These are phyloP conservation scores for Leishmania turanica DNA, from an alignment of 208 protist species.

Conservation along the genomic window DNA sequence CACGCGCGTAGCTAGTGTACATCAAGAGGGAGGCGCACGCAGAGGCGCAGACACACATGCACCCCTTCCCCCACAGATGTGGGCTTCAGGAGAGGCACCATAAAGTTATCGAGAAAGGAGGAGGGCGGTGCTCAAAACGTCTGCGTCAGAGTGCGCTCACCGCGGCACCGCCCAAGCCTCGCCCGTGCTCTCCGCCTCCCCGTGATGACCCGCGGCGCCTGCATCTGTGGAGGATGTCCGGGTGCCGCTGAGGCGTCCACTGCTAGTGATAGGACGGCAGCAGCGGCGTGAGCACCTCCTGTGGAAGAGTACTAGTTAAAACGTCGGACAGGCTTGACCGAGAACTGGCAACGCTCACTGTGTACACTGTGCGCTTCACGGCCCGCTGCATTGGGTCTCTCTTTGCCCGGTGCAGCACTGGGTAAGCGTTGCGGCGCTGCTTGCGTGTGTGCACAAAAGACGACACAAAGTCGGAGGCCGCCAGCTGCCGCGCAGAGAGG, in stretches of 20 bases:
- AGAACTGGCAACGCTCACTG: neutral
- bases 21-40: neutral
- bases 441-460: neutral
- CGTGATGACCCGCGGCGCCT: too few species aligned
- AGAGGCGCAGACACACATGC: neutral
- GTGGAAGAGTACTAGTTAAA: neutral
- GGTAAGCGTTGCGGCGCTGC: neutral
- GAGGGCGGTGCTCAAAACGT: neutral
- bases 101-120: neutral
- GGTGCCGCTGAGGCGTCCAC: neutral
- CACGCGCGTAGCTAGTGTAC: neutral
- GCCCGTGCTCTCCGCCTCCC: neutral
- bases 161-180: neutral
- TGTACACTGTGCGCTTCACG: constrained; percentile 36
- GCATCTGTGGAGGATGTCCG: neutral
- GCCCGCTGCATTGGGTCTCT: constrained; percentile 22
- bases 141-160: neutral
- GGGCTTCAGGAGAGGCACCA: too few species aligned
- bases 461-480: neutral
- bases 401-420: constrained; percentile 15
- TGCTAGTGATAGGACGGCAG: neutral
- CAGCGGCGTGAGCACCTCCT: neutral
- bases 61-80: neutral
- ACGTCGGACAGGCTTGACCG: neutral
- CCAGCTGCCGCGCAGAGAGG: too few species aligned